Evolutionary conservation across 495 filamentous ascomycete genomes (phyloP).

Genomic region (Tetracladium marchalianum): DNA sequence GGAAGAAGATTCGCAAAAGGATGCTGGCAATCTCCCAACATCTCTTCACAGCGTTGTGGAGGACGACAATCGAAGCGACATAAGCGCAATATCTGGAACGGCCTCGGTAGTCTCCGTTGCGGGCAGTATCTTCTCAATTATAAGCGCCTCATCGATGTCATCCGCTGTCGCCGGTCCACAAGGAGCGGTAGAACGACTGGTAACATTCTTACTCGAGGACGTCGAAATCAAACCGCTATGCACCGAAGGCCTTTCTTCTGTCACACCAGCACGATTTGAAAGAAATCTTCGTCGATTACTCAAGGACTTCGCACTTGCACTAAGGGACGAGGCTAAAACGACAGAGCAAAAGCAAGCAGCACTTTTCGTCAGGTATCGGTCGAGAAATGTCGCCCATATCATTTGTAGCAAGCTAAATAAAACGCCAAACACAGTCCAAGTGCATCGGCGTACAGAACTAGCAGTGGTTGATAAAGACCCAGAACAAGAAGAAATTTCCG

Average conservation of each 20-base stretch:
- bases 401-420: slow-evolving; percentile 3
- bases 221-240: neutral
- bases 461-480: neutral
- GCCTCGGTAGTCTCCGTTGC: slow-evolving; percentile 5
- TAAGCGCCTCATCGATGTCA: slow-evolving; percentile 7
- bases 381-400: slow-evolving; percentile 11
- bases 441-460: neutral
- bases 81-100: neutral
- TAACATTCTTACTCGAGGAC: slow-evolving; percentile 7
- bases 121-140: slow-evolving; percentile 8
- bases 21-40: too few species aligned
- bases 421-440: too few species aligned
- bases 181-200: slow-evolving; percentile 4
- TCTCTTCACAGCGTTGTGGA: too few species aligned
- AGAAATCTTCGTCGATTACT: slow-evolving; percentile 6
- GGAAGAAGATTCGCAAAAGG: too few species aligned
- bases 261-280: slow-evolving; percentile 4
- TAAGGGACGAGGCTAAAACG: slow-evolving; percentile 6
- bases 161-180: slow-evolving; percentile 1
- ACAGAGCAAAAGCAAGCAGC: slow-evolving; percentile 2
- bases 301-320: slow-evolving; percentile 2
- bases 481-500: neutral
- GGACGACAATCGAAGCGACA: neutral
- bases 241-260: neutral
- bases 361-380: slow-evolving; percentile 7